Conservation (phyloP, 805 yeast species). For the Candida ovalis region DNA sequence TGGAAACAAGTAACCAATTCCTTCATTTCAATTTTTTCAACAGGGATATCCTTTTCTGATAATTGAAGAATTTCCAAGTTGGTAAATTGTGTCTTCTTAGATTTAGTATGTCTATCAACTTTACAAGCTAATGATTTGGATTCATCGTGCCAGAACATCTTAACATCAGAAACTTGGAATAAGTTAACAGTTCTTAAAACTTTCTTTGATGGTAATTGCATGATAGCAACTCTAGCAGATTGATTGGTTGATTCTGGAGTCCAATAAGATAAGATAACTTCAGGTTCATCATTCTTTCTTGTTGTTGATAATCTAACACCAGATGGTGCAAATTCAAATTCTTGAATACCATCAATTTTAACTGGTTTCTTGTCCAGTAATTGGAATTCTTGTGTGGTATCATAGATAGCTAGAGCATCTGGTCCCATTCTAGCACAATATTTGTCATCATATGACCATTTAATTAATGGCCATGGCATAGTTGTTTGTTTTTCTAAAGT, state of each 20-base stretch:
- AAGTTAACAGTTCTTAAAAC: slow-evolving; percentile 87
- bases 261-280: slow-evolving; percentile 85
- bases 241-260: slow-evolving; percentile 89
- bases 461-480: slow-evolving; percentile 92
- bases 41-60: slow-evolving; percentile 87
- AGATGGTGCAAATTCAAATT: slow-evolving; percentile 94
- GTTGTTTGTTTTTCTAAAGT: slow-evolving; percentile 60
- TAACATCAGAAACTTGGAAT: slow-evolving; percentile 90
- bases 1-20: slow-evolving; percentile 84
- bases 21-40: slow-evolving; percentile 88
- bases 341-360: slow-evolving; percentile 79
- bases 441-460: slow-evolving; percentile 91
- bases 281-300: slow-evolving; percentile 45
- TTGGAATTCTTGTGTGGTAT: slow-evolving; percentile 64
- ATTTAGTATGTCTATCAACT: slow-evolving; percentile 95
- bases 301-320: slow-evolving; percentile 64
- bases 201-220: slow-evolving; percentile 81
- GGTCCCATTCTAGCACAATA: slow-evolving; percentile 95
- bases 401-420: slow-evolving; percentile 87
- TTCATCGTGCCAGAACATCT: slow-evolving; percentile 90
- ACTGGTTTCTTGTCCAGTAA: slow-evolving; percentile 82
- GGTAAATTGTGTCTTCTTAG: slow-evolving; percentile 87
- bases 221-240: slow-evolving; percentile 89
- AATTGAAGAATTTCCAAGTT: slow-evolving; percentile 89
- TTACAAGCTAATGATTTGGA: slow-evolving; percentile 84